Percentiles rank a stretch among this genome's conserved stretches.
phyloP scores from a whole-genome alignment of 78 protist genomes.

The Dictyostelium discoideum region DNA sequence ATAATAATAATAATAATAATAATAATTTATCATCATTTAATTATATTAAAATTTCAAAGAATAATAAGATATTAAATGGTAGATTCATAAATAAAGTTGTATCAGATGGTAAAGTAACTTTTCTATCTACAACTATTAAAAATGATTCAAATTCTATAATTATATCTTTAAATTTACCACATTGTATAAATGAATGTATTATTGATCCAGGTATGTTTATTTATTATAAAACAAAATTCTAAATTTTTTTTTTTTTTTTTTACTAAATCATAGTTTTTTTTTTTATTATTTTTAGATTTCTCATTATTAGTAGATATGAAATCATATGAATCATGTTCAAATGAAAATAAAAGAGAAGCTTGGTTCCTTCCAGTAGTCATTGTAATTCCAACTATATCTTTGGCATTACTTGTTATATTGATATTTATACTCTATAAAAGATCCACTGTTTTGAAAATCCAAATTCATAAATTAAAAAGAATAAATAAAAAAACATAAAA shows the following conservation, averaged over 20 bases:
- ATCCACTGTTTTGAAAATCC: not conserved
- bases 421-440: not conserved
- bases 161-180: slow-evolving; percentile 12
- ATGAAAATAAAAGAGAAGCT: not conserved
- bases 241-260: no score
- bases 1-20: not conserved
- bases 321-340: not conserved
- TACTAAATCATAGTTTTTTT: not conserved
- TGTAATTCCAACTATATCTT: not conserved
- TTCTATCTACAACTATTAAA: not conserved
- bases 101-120: not conserved
- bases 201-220: slow-evolving; percentile 27
- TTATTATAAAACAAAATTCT: not conserved
- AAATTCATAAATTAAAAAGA: not conserved
- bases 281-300: not conserved
- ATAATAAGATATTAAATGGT: not conserved
- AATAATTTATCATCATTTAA: not conserved
- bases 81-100: not conserved
- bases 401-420: not conserved
- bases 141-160: not conserved
- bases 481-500: no score
- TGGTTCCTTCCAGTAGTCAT: not conserved
- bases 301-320: not conserved
- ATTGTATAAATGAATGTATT: not conserved
- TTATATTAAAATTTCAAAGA: not conserved